Evolutionary conservation across 176 grass and related monocot genomes (phyloP).

Genomic region (Hordeum marinum): DNA sequence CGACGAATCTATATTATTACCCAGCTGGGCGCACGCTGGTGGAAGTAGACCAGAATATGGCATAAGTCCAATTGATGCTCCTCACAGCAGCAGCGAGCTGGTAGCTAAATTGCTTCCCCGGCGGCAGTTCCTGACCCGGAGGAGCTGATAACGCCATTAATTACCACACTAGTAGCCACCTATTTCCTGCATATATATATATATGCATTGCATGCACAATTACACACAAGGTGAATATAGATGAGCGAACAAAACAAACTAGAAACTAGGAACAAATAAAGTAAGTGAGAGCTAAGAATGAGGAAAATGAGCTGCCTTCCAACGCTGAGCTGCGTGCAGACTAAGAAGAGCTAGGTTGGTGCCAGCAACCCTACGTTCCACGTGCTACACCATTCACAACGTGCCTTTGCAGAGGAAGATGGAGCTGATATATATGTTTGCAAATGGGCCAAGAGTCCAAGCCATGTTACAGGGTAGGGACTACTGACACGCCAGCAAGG

Average conservation of each 20-base stretch:
- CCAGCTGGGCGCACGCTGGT: constrained; percentile 25
- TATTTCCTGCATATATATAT: not conserved
- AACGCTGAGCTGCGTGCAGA: too few species aligned
- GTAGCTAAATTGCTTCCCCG: constrained; percentile 31
- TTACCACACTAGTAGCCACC: not conserved
- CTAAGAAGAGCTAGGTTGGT: too few species aligned
- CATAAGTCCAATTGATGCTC: constrained; percentile 76
- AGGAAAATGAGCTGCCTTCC: too few species aligned
- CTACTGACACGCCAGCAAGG: too few species aligned
- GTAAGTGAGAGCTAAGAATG: too few species aligned
- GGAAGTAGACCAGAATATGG: constrained; percentile 75
- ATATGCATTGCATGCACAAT: not conserved
- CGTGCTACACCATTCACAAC: too few species aligned
- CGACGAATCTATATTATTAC: constrained; percentile 22
- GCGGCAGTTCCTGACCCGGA: not conserved
- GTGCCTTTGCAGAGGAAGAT: too few species aligned
- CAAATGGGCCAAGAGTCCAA: too few species aligned
- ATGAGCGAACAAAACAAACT: not conserved
- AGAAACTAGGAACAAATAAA: too few species aligned
- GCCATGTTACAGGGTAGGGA: too few species aligned
- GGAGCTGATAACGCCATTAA: not conserved
- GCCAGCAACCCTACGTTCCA: too few species aligned
- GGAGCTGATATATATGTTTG: too few species aligned
- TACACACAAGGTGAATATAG: not conserved
- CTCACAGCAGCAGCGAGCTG: constrained; percentile 66